Evolutionary conservation across 768 basidiomycete species (phyloP), one percentile per base, ranked within the genome.

Genomic region (Termitomyces sp.): DNA sequence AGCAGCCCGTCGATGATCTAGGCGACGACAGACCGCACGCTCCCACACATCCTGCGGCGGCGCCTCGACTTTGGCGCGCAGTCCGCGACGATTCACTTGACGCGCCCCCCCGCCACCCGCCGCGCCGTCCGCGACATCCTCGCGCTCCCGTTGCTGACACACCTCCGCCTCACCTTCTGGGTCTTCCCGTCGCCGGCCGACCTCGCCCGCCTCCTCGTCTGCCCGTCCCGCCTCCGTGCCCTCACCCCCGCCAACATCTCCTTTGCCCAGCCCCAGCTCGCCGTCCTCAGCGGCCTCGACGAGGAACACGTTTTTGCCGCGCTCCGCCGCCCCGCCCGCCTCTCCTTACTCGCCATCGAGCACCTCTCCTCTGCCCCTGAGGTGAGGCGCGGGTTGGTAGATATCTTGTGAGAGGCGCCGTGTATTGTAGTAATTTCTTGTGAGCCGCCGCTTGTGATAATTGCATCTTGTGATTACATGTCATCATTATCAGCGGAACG

Each of bases 291-390:
- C 23, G 53, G 55, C 23, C 47, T 59, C 43, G 47, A 55, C 14
- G 62, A 58, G 46, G 58, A 58, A 35, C 10, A 36, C 9, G 10
- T 2, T 2, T 28, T 14, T 0, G 51, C 30, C 4, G 3, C 49
- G 13, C 40, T n/a, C 26, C 53, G 38, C 20, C 43, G 43, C 32
- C 20, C 57, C 35, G 64, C 56, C 43, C 61, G 63, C 32, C 69
- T 73, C 20, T 72, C 76, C 32, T 75, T 74, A 43, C 67, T 79
- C 41, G 77, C 76, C 2, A 71, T 79, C 57, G 78, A 79, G 59
- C 75, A 70, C 56, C 72, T 77, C 50, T 67, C 66, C 47, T 77
- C 74, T 55, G 66, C 68, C 9, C 71, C 71, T 23, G 23, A 23
- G 23, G 23, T 23, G 23, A 23, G 23, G 23, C 23, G 23, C 23